A percentile compares a stretch with the other conserved stretches of the same genome.
phyloP scores from a whole-genome alignment of 805 yeast species.

The Candida suzukii region DNA sequence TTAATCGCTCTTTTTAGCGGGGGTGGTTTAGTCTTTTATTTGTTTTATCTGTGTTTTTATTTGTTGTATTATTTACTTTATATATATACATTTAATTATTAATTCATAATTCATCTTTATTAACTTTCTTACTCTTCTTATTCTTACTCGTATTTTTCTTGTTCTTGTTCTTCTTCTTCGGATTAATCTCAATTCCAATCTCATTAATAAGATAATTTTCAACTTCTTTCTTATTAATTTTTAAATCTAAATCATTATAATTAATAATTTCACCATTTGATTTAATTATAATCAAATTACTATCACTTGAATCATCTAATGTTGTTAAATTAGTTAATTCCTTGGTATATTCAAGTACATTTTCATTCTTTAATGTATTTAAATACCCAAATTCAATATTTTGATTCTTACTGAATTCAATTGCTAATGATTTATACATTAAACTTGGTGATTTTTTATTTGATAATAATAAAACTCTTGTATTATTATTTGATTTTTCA shows the following conservation, averaged over 20 bases:
- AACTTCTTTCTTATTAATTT: too few relatives aligned
- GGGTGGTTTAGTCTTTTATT: too few relatives aligned
- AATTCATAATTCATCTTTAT: background rate
- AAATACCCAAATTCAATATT: constrained; percentile 40
- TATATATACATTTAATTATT: too few relatives aligned
- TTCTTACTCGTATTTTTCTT: background rate
- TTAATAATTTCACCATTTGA: background rate
- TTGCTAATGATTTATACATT: constrained; percentile 55
- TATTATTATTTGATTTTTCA: constrained; percentile 10
- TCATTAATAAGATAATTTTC: background rate
- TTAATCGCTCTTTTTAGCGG: too few relatives aligned
- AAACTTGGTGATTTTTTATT: constrained; percentile 43
- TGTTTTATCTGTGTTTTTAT: too few relatives aligned
- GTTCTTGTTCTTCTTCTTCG: background rate
- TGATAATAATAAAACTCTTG: constrained; percentile 47
- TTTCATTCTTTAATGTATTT: constrained; percentile 15
- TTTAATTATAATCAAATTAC: background rate
- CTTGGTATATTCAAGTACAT: background rate
- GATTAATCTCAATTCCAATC: background rate
- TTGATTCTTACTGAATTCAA: constrained; percentile 54
- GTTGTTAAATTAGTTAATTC: background rate
- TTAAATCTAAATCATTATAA: background rate
- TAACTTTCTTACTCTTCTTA: background rate
- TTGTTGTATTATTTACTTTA: too few relatives aligned
- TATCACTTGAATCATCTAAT: background rate